Percentiles rank a stretch among this genome's conserved stretches.
phyloP scores from a whole-genome alignment of 257 asterid genomes.

The Solanum pinnatisectum region DNA sequence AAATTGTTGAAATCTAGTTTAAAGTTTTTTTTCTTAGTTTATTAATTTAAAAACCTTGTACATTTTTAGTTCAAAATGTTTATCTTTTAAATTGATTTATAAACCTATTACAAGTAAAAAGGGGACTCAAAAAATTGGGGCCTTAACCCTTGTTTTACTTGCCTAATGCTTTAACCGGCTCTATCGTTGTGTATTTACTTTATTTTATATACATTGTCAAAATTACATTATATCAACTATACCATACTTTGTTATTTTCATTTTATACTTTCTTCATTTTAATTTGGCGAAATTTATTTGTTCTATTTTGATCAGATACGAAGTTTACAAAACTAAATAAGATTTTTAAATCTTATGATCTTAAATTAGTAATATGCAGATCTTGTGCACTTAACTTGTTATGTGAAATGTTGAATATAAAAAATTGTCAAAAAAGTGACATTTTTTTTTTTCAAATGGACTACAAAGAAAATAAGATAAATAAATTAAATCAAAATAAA shows the following conservation, averaged over 20 bases:
- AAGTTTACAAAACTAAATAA: too few relatives aligned
- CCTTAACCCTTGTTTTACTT: not conserved
- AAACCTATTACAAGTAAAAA: not conserved
- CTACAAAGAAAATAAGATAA: too few relatives aligned
- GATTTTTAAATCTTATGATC: too few relatives aligned
- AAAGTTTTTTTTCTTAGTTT: too few relatives aligned
- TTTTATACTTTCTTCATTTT: too few relatives aligned
- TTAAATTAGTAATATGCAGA: not conserved
- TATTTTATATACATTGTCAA: not conserved
- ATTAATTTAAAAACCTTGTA: not conserved
- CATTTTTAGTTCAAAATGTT: not conserved
- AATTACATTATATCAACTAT: not conserved
- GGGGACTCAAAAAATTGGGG: not conserved
- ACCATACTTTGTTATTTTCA: not conserved
- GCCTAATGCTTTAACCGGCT: not conserved
- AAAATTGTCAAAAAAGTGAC: not conserved
- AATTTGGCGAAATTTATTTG: too few relatives aligned
- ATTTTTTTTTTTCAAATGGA: too few relatives aligned
- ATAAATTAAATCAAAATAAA: too few relatives aligned
- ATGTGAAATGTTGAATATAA: not conserved
- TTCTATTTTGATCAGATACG: too few relatives aligned
- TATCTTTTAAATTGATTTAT: not conserved
- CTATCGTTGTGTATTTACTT: too few relatives aligned
- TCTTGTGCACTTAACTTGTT: not conserved
- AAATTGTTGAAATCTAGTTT: not conserved